Conservation (phyloP, 202 grass and related monocot species). For the Zoysia matrella region DNA sequence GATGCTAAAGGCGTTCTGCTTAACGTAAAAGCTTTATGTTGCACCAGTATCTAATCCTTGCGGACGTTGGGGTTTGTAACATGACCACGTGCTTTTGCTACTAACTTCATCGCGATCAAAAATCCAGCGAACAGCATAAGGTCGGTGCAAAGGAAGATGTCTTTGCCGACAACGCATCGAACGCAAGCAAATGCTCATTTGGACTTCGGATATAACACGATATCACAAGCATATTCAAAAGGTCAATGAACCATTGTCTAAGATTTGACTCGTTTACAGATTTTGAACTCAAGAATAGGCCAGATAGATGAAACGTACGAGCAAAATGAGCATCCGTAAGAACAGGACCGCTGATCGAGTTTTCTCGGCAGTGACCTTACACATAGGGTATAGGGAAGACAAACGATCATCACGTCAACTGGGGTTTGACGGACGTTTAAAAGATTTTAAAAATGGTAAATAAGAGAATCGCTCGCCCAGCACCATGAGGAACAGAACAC, state of each 20-base stretch:
- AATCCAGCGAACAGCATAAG: not conserved
- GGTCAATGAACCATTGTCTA: conserved; percentile 10
- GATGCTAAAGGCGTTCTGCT: not conserved
- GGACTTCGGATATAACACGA: not conserved
- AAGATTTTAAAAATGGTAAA: too few relatives aligned
- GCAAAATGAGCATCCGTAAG: too few relatives aligned
- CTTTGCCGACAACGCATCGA: conserved; percentile 6
- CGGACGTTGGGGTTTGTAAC: not conserved
- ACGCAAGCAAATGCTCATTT: not conserved
- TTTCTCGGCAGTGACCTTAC: too few relatives aligned
- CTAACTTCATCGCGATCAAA: conserved; percentile 1
- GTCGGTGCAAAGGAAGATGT: conserved; percentile 1
- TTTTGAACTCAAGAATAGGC: too few relatives aligned
- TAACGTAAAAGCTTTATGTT: too few relatives aligned
- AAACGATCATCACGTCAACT: too few relatives aligned
- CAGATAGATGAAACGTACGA: too few relatives aligned
- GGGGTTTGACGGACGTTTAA: too few relatives aligned
- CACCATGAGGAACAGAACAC: too few relatives aligned
- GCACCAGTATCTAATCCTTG: not conserved
- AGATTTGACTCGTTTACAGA: not conserved
- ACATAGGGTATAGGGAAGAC: too few relatives aligned
- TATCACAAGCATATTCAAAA: not conserved
- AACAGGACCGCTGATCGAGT: too few relatives aligned
- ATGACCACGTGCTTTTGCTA: not conserved
- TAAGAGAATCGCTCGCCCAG: too few relatives aligned